These are phyloP conservation scores for Penicillium hordei DNA, from an alignment of 2,329 filamentous ascomycete species.

Conservation along the genomic window DNA sequence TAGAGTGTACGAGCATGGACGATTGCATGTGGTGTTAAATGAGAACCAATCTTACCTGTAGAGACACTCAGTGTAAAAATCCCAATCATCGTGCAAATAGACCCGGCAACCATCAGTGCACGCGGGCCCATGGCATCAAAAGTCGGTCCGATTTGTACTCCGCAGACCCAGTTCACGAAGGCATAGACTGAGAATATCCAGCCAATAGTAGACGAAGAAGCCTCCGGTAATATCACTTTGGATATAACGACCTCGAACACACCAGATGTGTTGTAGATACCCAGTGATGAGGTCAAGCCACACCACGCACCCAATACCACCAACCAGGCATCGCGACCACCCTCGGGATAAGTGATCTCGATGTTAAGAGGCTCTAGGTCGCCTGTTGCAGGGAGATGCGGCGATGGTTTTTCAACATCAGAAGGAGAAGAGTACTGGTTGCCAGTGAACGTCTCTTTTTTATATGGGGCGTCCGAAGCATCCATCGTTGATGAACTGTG, in stretches of 20 bases:
- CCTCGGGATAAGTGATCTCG: not conserved
- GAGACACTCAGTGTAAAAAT: not conserved
- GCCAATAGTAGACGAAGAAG: slow-evolving; percentile 1
- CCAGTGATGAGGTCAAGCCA: slow-evolving; percentile 19
- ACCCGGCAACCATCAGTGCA: not conserved
- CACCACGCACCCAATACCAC: slow-evolving; percentile 33
- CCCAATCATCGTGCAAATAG: not conserved
- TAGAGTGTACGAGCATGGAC: too few relatives aligned
- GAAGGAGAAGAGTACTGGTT: not conserved
- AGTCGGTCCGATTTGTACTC: not conserved
- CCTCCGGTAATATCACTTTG: slow-evolving; percentile 12
- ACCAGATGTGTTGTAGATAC: slow-evolving; percentile 16
- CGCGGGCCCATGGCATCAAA: not conserved
- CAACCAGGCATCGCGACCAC: not conserved
- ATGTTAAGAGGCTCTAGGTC: not conserved
- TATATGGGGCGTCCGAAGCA: not conserved
- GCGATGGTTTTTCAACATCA: not conserved
- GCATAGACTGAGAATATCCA: not conserved
- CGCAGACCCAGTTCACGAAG: not conserved
- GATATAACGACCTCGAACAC: slow-evolving; percentile 23
- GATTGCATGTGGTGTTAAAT: not conserved
- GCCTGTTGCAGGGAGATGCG: not conserved
- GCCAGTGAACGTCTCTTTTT: not conserved
- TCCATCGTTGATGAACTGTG: too few relatives aligned
- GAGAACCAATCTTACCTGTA: not conserved